A percentile compares a stretch with the other conserved stretches of the same genome.
Evolutionary conservation across 2,329 filamentous ascomycete genomes (phyloP).

Genomic region (Cladobotryum mycophilum): DNA sequence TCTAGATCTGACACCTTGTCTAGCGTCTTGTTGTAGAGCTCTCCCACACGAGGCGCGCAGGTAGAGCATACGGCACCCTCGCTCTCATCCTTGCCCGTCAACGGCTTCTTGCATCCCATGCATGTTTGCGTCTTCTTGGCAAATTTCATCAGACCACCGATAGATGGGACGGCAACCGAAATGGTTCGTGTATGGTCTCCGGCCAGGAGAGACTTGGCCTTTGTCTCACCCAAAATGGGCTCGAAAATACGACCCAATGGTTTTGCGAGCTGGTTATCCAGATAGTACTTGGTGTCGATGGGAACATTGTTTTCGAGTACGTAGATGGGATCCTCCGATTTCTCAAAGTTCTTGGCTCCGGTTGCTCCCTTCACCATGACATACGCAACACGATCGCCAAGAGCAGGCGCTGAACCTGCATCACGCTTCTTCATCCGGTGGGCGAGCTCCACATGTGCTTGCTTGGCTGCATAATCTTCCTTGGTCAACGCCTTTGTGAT

Average conservation of each 20-base stretch:
- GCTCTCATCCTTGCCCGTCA: conserved; percentile 71
- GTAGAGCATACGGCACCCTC: conserved; percentile 82
- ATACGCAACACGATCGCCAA: conserved; percentile 95
- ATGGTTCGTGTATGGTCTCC: conserved; percentile 95
- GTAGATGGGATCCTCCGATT: conserved; percentile 93
- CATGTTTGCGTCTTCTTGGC: conserved; percentile 96
- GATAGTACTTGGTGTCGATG: conserved; percentile 96
- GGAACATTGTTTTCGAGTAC: conserved; percentile 96
- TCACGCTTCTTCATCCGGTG: conserved; percentile 97
- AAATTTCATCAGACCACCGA: conserved; percentile 97
- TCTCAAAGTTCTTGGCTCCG: conserved; percentile 92
- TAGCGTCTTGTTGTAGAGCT: conserved; percentile 88
- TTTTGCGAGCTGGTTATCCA: conserved; percentile 97
- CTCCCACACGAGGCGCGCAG: conserved; percentile 77
- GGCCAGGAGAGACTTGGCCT: conserved; percentile 76
- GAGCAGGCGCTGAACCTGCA: conserved; percentile 81
- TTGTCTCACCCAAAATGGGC: conserved; percentile 90
- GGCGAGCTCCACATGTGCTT: conserved; percentile 92
- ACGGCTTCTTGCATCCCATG: conserved; percentile 97
- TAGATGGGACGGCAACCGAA: conserved; percentile 80
- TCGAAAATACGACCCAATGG: conserved; percentile 94
- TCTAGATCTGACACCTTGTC: conserved; percentile 87
- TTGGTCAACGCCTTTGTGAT: conserved; percentile 97
- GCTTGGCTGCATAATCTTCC: conserved; percentile 80
- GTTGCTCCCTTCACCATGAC: conserved; percentile 91